These are phyloP conservation scores for Fusarium tupiense DNA, from an alignment of 2,329 filamentous ascomycete species.

Conservation along the genomic window DNA sequence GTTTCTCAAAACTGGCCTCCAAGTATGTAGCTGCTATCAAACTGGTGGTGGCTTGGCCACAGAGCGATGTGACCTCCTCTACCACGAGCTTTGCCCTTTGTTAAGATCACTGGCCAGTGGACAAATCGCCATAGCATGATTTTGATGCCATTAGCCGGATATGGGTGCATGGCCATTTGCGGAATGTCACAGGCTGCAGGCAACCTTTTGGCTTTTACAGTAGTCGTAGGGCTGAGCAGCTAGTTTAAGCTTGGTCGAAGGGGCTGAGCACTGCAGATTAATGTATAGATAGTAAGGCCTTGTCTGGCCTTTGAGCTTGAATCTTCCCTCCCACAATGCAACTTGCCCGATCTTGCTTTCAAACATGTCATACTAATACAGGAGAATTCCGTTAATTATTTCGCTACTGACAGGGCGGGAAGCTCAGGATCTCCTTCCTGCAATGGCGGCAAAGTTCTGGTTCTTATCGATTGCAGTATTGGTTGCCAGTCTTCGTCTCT, in stretches of 20 bases:
- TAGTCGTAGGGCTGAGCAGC: neutral
- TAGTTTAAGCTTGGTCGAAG: rapidly evolving
- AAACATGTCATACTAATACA: neutral
- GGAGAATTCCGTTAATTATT: too few species aligned
- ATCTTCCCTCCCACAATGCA: too few species aligned
- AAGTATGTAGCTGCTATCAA: neutral
- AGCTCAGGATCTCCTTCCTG: rapidly evolving
- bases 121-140: too few species aligned
- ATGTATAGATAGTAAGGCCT: neutral
- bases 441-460: neutral
- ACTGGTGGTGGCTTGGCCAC: neutral
- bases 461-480: neutral
- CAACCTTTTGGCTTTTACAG: rapidly evolving
- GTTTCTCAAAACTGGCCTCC: neutral
- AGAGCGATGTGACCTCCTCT: neutral
- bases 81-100: rapidly evolving
- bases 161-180: too few species aligned
- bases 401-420: rapidly evolving
- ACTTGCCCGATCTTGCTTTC: rapidly evolving
- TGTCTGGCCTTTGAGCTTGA: too few species aligned
- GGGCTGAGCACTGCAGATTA: neutral
- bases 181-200: neutral
- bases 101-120: too few species aligned
- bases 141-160: too few species aligned
- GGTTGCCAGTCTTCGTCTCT: neutral